Evolutionary conservation across 768 basidiomycete genomes (phyloP), one percentile per base, ranked within the genome.

Genomic region (Tylopilus subfusipes): DNA sequence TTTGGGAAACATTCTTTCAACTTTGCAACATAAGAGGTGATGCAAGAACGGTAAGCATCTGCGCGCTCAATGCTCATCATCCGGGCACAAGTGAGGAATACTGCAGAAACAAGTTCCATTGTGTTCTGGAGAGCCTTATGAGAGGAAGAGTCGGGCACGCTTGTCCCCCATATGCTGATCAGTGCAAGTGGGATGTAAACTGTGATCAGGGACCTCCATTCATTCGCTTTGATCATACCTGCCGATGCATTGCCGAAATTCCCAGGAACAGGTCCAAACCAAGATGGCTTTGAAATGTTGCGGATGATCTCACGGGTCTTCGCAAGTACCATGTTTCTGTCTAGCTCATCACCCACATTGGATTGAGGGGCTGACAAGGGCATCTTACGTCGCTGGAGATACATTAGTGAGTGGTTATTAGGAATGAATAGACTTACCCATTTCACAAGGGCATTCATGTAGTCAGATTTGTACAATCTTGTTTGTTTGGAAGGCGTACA

Each of bases 191-290:
- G 74, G 4, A 76, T 57, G 47, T 71, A 71, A 14, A 74, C 49
- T 0, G 62, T 70, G 30, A 55, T 48, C 5, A 73, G 39, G 0
- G 59, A 57, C 8, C 63, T 54, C 74, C 75, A 76, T 53, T 76
- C 62, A 29, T 71, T 72, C 1, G 73, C 72, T 42, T 76, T 76
- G 34, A 76, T 55, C 0, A 59, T 67, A 5, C 75, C 71, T 0
- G 71, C 70, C 2, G 39, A 33, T 2, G 34, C 13, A 11, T 60
- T 48, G 1, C 68, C 67, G 46, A 68, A 68, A 29, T 70, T 70
- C 0, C 29, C 1, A 0, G 67, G 67, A 3, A 61, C 58, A 2
- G 48, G 48, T 1, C 42, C 31, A 0, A 66, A 11, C 55, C 61
- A 68, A 0, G 54, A 60, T 0, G 61, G 67, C 3, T 2, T 40